Percentiles rank a stretch among this genome's conserved stretches.
phyloP scores from a whole-genome alignment of 2,329 filamentous ascomycete species.

The Ploettnerulaceae sp. region DNA sequence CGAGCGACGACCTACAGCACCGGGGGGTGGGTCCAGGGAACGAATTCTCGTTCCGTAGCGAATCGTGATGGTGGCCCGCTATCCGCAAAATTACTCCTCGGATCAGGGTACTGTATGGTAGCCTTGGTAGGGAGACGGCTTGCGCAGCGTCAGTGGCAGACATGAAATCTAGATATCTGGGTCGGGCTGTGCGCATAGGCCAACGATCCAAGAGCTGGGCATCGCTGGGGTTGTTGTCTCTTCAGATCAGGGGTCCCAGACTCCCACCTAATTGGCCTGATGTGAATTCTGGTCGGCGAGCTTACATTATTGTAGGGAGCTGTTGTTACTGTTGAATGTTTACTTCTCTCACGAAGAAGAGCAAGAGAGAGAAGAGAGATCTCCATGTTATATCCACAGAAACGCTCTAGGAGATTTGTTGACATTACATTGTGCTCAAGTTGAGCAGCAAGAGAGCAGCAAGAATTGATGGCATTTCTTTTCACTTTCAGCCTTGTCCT shows the following conservation, averaged over 20 bases:
- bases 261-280: slow-evolving; percentile 8
- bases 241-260: too few species aligned
- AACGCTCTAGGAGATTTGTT: too few species aligned
- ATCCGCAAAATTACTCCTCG: too few species aligned
- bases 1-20: not conserved
- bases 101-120: not conserved
- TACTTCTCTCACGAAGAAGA: too few species aligned
- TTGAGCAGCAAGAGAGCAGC: too few species aligned
- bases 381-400: too few species aligned
- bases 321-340: not conserved
- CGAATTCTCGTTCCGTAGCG: too few species aligned
- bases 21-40: slow-evolving; percentile 6
- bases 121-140: not conserved
- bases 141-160: slow-evolving; percentile 5
- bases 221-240: not conserved
- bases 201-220: slow-evolving; percentile 1
- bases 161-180: slow-evolving; percentile 16
- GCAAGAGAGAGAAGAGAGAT: too few species aligned
- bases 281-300: slow-evolving; percentile 4
- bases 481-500: too few species aligned
- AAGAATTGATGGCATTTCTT: too few species aligned
- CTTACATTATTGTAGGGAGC: not conserved
- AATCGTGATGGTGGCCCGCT: too few species aligned
- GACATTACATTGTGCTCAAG: too few species aligned
- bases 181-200: not conserved